Conservation (phyloP, 1,139 yeast species). For the Suhomyces guaymorum region DNA sequence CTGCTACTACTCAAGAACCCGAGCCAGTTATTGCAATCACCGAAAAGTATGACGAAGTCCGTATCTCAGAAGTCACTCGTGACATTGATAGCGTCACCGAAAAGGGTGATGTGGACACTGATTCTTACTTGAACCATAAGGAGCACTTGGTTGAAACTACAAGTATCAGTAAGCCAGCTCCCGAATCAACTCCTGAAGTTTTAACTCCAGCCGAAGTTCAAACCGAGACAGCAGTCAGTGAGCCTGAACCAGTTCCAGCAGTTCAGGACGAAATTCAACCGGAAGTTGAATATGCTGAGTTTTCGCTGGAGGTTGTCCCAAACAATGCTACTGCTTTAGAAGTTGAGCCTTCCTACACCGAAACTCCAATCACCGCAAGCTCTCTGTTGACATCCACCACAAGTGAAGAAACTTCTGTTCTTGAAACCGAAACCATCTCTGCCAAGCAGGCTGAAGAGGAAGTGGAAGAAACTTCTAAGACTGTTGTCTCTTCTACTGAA, state of each 20-base stretch:
- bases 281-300: too few species aligned
- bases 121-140: constrained; percentile 20
- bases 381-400: too few species aligned
- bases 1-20: too few species aligned
- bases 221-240: too few species aligned
- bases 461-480: not conserved
- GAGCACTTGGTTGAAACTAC: constrained; percentile 19
- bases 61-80: constrained; percentile 22
- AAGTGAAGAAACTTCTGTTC: too few species aligned
- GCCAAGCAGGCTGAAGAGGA: not conserved
- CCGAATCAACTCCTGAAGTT: constrained; percentile 2
- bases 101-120: constrained; percentile 20
- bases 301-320: too few species aligned
- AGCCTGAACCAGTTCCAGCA: constrained; percentile 7
- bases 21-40: too few species aligned
- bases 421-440: too few species aligned
- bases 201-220: too few species aligned
- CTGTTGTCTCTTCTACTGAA: not conserved
- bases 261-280: too few species aligned
- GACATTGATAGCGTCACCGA: constrained; percentile 20
- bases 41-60: constrained; percentile 13
- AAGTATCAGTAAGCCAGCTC: constrained; percentile 7
- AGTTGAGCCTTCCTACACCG: too few species aligned
- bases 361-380: too few species aligned
- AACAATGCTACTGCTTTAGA: constrained; percentile 4